These are phyloP conservation scores for Ophiostoma populinum DNA, from an alignment of 2,329 filamentous ascomycete genomes.

Conservation along the genomic window DNA sequence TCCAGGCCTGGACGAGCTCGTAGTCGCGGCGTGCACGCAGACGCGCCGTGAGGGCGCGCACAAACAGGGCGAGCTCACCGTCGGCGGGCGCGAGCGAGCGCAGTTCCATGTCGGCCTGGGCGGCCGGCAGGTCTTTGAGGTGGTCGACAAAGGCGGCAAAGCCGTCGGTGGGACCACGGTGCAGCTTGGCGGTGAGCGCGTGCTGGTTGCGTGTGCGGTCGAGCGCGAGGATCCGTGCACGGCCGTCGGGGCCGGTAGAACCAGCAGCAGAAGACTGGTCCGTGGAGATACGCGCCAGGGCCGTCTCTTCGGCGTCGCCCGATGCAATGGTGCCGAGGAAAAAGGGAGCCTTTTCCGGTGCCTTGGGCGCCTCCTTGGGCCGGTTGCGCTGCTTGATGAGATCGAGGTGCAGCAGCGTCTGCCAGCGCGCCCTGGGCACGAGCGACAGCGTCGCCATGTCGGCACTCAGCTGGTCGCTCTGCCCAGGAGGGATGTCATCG, in stretches of 20 bases:
- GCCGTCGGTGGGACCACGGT: slow-evolving; percentile 14
- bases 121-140: slow-evolving; percentile 65
- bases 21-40: slow-evolving; percentile 62
- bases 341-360: slow-evolving; percentile 71
- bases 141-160: slow-evolving; percentile 50
- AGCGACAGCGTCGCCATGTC: slow-evolving; percentile 80
- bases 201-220: slow-evolving; percentile 41
- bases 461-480: slow-evolving; percentile 59
- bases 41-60: slow-evolving; percentile 58
- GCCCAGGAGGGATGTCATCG: slow-evolving; percentile 35
- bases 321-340: slow-evolving; percentile 12
- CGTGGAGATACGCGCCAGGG: too few relatives aligned
- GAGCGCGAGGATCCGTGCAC: slow-evolving; percentile 52
- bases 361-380: slow-evolving; percentile 78
- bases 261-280: too few relatives aligned
- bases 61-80: slow-evolving; percentile 64
- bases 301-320: slow-evolving; percentile 7
- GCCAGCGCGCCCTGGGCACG: slow-evolving; percentile 82
- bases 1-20: slow-evolving; percentile 91
- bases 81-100: slow-evolving; percentile 45
- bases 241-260: slow-evolving; percentile 10
- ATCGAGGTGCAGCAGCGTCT: slow-evolving; percentile 83
- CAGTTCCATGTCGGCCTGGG: slow-evolving; percentile 78
- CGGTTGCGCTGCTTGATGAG: slow-evolving; percentile 88
- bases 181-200: slow-evolving; percentile 39